Conservation (phyloP, 2,329 filamentous ascomycete genomes). For the Cordyceps fumosorosea region DNA sequence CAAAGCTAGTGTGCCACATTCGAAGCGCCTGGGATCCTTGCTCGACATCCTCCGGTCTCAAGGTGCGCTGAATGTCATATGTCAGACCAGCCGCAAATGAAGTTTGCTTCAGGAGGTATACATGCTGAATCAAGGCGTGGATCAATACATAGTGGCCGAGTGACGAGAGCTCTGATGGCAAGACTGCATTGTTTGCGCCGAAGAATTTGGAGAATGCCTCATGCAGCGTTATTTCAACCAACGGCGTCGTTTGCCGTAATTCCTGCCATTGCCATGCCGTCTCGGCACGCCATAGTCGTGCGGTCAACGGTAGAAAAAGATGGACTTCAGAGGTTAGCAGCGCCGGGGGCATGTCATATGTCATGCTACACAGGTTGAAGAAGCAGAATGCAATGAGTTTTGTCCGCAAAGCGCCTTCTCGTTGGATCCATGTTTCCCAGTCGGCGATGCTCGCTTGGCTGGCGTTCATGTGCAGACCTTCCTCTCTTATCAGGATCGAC, state of each 20-base stretch:
- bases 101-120: slow-evolving; percentile 62
- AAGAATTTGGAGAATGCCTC: slow-evolving; percentile 52
- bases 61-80: slow-evolving; percentile 43
- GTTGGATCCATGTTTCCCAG: slow-evolving; percentile 55
- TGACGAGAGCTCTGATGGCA: slow-evolving; percentile 47
- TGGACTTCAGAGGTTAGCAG: slow-evolving; percentile 54
- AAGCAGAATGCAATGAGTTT: slow-evolving; percentile 57
- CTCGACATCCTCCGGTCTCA: slow-evolving; percentile 50
- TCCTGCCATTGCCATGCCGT: slow-evolving; percentile 55
- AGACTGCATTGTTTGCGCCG: slow-evolving; percentile 41
- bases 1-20: slow-evolving; percentile 53
- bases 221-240: slow-evolving; percentile 47
- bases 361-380: slow-evolving; percentile 56
- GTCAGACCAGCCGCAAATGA: slow-evolving; percentile 43
- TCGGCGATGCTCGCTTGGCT: slow-evolving; percentile 39
- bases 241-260: slow-evolving; percentile 43
- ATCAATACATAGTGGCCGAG: slow-evolving; percentile 66
- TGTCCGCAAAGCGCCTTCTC: slow-evolving; percentile 51
- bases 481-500: slow-evolving; percentile 51
- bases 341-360: slow-evolving; percentile 53
- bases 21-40: slow-evolving; percentile 49
- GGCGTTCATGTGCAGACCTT: slow-evolving; percentile 44
- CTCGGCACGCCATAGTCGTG: slow-evolving; percentile 52
- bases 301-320: slow-evolving; percentile 47
- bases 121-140: slow-evolving; percentile 65